Evolutionary conservation across 805 yeast genomes (phyloP), one percentile per base, ranked within the genome.

Genomic region (Clavispora vitiphila): DNA sequence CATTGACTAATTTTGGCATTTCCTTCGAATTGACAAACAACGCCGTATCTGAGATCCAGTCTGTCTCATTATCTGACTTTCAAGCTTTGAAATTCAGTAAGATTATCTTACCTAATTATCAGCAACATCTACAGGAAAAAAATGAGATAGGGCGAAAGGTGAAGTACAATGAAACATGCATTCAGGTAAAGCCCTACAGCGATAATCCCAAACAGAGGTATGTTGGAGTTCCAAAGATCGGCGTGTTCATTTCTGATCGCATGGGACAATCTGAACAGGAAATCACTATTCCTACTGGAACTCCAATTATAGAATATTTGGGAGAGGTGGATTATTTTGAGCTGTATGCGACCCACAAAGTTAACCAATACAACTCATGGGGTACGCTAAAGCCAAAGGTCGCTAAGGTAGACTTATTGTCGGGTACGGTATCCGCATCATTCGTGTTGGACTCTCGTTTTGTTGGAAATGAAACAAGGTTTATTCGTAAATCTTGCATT

Each of bases 401-500:
- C 5, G 54, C 62, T 23, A 63, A 58, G 40, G 48, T 62, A 0
- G 43, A 27, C 18, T 37, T 54, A 6, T 36, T 44, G 2, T 32
- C 39, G 9, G 43, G 53, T 16, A 72, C 40, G 62, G 67, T 10
- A 34, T 39, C n/a, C n/a, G 60, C 81, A 39, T 82, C 83, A 0
- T 51, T 89, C n/a, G 81, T 76, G 3, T 65, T 90, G 14, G 96
- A 90, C 61, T 76, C 89, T n/a, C 72, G 96, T 44, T 76, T 80
- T 32, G 72, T 79, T 4, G 98, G 97, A 0, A 86, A 87, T 51
- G 71, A 74, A 25, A 69, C 89, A 0, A 64, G 96, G 38, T 91
- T 86, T 57, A 67, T 86, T 23, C 70, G 97, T 44, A 78, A 83
- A 44, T 69, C 89, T 8, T 86, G 96, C 54, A 65, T 68, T 11